phyloP scores from a whole-genome alignment of 2,329 filamentous ascomycete species.

The Hypocrella siamensis region DNA sequence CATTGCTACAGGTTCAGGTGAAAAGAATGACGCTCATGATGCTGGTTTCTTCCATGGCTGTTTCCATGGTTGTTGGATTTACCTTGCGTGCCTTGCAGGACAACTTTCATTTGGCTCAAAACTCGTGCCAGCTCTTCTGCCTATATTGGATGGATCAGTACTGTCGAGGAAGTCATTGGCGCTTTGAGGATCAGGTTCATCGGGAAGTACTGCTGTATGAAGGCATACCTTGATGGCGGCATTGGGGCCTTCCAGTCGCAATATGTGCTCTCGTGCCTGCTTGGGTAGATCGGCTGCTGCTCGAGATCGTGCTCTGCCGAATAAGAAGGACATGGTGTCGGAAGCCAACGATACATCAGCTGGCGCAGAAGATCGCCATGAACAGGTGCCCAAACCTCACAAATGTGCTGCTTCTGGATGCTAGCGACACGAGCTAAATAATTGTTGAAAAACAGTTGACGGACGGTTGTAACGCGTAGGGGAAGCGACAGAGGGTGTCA shows the following conservation, averaged over 20 bases:
- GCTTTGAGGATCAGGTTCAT: too few relatives aligned
- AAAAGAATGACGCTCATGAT: too few relatives aligned
- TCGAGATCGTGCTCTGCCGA: constrained; percentile 34
- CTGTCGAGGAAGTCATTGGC: not conserved
- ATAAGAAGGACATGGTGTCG: constrained; percentile 36
- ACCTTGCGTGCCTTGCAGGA: constrained; percentile 90
- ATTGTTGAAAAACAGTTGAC: too few relatives aligned
- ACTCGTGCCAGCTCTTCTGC: constrained; percentile 77
- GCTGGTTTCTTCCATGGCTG: not conserved
- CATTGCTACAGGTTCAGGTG: too few relatives aligned
- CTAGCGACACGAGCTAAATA: too few relatives aligned
- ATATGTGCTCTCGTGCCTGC: constrained; percentile 38
- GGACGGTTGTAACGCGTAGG: too few relatives aligned
- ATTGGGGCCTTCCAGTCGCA: constrained; percentile 33
- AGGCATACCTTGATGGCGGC: constrained; percentile 28
- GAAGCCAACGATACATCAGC: not conserved
- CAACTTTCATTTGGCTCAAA: constrained; percentile 78
- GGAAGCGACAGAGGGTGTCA: too few relatives aligned
- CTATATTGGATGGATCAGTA: constrained; percentile 31
- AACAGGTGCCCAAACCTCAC: not conserved
- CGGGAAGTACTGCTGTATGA: not conserved
- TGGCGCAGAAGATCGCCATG: not conserved
- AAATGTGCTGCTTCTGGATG: too few relatives aligned
- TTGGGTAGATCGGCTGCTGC: constrained; percentile 37
- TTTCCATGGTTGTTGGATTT: too few relatives aligned